Base-by-base conservation (phyloP, 108 stramenopile genomes). In the Seminavis robusta region DNA sequence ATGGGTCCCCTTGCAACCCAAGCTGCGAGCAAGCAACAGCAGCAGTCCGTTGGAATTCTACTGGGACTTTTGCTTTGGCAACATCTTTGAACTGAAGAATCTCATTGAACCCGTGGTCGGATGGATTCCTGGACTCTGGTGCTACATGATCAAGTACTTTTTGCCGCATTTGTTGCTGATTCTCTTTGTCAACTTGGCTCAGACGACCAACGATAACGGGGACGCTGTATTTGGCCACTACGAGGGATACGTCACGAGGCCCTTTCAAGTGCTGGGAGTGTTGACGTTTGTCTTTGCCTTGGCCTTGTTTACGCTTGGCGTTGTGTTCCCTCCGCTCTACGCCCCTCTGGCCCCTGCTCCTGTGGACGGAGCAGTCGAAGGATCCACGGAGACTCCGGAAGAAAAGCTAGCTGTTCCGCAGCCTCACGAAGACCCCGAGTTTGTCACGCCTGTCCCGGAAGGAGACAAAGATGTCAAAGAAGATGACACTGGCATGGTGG, bases 261-360 rank as follows among this genome's bases (percentile, higher is more conserved):
- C 80, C 10, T 81, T 56, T 52, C 76, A 81, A 47, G 34, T 81
- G 47, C 47, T 81, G 54, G 80, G 80, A 9, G 52, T 77, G 33
- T 75, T 81, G 38, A 67, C 65, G 9, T 41, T 43, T n/a, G 47
- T 74, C 28, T 40, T 81, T 9, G 33, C 73, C 25, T 33, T 67
- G 21, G 36, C 13, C 9, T 37, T 37, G 36, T 37, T 37, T 13
- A 9, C 13, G 9, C 43, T 59, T 17, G 76, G 80, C 26, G 44
- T 62, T 9, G 47, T 57, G 46, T 49, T 65, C 27, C 80, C 80
- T 1, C 15, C 44, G 17, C 13, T 80, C 2, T 70, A 46, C 27
- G 61, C 42, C 26, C 42, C 60, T 15, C 51, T 61, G 26, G 61
- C 37, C 34, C 58, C 46, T 25, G 11, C 36, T 13, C 10, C 36